phyloP scores from a whole-genome alignment of 768 basidiomycete species.

The Boletus reticuloceps region DNA sequence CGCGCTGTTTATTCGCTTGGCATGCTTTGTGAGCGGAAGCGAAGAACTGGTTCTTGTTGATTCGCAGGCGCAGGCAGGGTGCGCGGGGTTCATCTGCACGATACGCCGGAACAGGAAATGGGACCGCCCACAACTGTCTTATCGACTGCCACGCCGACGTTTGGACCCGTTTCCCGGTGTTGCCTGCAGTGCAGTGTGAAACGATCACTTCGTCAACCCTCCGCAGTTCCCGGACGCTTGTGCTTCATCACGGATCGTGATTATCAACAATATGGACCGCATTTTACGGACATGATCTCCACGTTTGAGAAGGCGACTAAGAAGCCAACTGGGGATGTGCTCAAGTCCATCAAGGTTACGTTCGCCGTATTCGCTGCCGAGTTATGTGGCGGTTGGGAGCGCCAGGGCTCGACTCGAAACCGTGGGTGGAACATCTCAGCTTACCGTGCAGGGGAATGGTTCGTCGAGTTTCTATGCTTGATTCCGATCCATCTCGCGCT shows the following conservation, averaged over 20 bases:
- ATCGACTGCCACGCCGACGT: constrained; percentile 55
- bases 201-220: constrained; percentile 37
- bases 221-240: constrained; percentile 34
- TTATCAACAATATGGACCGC: constrained; percentile 34
- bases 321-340: constrained; percentile 49
- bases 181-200: constrained; percentile 49
- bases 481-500: constrained; percentile 66
- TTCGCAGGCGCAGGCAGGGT: too few relatives aligned
- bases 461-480: constrained; percentile 57
- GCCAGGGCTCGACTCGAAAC: neutral
- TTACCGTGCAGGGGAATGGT: constrained; percentile 56
- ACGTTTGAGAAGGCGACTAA: constrained; percentile 47
- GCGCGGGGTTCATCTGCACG: constrained; percentile 12
- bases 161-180: constrained; percentile 60
- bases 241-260: constrained; percentile 44
- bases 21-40: too few relatives aligned
- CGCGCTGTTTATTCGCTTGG: too few relatives aligned
- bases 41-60: too few relatives aligned
- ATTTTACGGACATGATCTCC: constrained; percentile 48
- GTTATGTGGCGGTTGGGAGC: neutral
- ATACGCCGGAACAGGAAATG: neutral
- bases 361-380: constrained; percentile 27
- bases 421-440: constrained; percentile 33
- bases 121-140: constrained; percentile 45
- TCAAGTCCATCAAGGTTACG: constrained; percentile 38